Evolutionary conservation across 2,329 filamentous ascomycete species (phyloP).

Genomic region (Scopulariopsis brevicaulis): DNA sequence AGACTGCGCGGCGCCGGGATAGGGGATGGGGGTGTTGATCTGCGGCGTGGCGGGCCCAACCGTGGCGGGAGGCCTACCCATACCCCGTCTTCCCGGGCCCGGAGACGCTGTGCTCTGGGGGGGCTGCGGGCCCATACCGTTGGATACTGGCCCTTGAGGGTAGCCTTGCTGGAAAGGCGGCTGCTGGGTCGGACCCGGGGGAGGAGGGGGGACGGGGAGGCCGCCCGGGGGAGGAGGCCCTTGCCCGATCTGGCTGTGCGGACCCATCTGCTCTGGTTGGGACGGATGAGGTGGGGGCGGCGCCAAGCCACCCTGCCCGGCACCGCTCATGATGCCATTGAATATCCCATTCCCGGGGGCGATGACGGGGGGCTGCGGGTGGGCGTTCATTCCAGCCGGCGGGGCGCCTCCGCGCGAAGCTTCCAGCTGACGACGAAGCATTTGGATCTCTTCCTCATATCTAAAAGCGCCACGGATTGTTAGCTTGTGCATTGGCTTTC

Average conservation of each 20-base stretch:
- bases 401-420: slow-evolving; percentile 55
- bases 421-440: slow-evolving; percentile 79
- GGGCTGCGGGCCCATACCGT: slow-evolving; percentile 71
- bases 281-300: slow-evolving; percentile 67
- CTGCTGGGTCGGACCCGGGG: slow-evolving; percentile 52
- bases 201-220: slow-evolving; percentile 43
- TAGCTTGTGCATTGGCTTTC: not conserved
- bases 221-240: slow-evolving; percentile 49
- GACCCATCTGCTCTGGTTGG: slow-evolving; percentile 48
- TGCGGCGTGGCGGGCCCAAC: slow-evolving; percentile 67
- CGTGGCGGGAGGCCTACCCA: slow-evolving; percentile 51
- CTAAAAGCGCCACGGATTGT: slow-evolving; percentile 30
- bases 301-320: slow-evolving; percentile 71
- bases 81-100: slow-evolving; percentile 65
- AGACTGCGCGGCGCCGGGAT: slow-evolving; percentile 71
- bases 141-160: slow-evolving; percentile 44
- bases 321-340: slow-evolving; percentile 89
- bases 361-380: slow-evolving; percentile 72
- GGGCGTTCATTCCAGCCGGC: slow-evolving; percentile 50
- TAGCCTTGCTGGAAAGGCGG: slow-evolving; percentile 64
- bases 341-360: slow-evolving; percentile 89
- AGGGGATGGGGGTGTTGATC: slow-evolving; percentile 78
- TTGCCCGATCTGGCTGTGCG: slow-evolving; percentile 52
- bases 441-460: slow-evolving; percentile 84
- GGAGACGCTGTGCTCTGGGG: slow-evolving; percentile 80